phyloP scores from a whole-genome alignment of 2,329 filamentous ascomycete species.

The Aspergillus versicolor region DNA sequence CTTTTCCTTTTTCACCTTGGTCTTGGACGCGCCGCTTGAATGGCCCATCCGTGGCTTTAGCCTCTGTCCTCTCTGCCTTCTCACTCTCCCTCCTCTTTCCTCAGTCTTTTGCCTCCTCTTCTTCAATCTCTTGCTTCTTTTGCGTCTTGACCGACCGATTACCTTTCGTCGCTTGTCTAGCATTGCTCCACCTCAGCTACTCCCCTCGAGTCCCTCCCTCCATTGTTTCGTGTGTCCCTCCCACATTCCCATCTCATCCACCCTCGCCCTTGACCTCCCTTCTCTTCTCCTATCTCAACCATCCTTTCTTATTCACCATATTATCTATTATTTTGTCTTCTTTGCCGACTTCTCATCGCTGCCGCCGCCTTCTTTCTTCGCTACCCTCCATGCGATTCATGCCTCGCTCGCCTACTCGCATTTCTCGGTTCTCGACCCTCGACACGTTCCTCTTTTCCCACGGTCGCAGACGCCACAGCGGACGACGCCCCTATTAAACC shows the following conservation, averaged over 20 bases:
- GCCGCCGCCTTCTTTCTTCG: conserved; percentile 2
- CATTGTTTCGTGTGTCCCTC: not conserved
- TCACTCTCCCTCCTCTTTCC: conserved; percentile 7
- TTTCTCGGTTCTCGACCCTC: conserved; percentile 21
- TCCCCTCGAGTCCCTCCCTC: not conserved
- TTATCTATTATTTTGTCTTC: conserved; percentile 14
- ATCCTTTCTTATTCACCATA: conserved; percentile 11
- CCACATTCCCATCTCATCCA: conserved; percentile 3
- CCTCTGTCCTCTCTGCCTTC: conserved; percentile 3
- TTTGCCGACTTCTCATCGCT: conserved; percentile 11
- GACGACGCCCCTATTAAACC: conserved; percentile 14
- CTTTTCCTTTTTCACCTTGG: conserved; percentile 15
- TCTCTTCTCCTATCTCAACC: conserved; percentile 14
- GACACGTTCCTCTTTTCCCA: conserved; percentile 21
- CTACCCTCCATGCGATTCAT: conserved; percentile 26
- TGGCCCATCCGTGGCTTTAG: conserved; percentile 13
- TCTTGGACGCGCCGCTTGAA: conserved; percentile 14
- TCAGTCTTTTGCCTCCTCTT: conserved; percentile 2
- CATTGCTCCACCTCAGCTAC: conserved; percentile 1
- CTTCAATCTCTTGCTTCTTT: conserved; percentile 1
- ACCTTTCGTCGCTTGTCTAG: conserved; percentile 4
- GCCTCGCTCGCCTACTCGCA: conserved; percentile 17
- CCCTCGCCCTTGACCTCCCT: conserved; percentile 3
- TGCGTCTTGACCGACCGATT: conserved; percentile 3
- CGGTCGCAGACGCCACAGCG: conserved; percentile 27